These are phyloP conservation scores for Helenozyma baotianmanensis DNA, from an alignment of 805 yeast genomes.

Conservation along the genomic window DNA sequence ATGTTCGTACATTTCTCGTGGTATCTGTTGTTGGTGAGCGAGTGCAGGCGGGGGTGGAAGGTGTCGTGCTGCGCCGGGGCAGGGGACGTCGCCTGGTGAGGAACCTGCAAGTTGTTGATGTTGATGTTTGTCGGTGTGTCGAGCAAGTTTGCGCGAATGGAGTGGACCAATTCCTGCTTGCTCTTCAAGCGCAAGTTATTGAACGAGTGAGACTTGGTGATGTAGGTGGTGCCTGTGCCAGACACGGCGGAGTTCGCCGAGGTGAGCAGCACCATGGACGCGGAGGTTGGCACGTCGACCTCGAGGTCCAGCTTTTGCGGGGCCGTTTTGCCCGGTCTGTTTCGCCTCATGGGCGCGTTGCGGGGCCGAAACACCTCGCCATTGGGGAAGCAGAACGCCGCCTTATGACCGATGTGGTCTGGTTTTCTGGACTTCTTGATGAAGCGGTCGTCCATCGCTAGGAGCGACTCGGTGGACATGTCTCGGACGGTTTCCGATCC, in stretches of 20 bases:
- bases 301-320: slow-evolving; percentile 1
- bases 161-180: slow-evolving; percentile 19
- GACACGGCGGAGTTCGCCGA: background rate
- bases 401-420: slow-evolving; percentile 11
- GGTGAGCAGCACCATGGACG: slow-evolving; percentile 13
- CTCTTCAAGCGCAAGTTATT: slow-evolving; percentile 14
- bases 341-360: slow-evolving; percentile 34
- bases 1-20: slow-evolving; percentile 14
- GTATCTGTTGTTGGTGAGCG: slow-evolving; percentile 15
- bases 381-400: slow-evolving; percentile 43
- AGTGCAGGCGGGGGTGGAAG: slow-evolving; percentile 7
- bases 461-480: slow-evolving; percentile 36
- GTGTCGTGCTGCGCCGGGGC: background rate
- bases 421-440: slow-evolving; percentile 31
- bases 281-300: slow-evolving; percentile 3
- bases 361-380: slow-evolving; percentile 52
- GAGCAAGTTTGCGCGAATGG: slow-evolving; percentile 18
- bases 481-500: slow-evolving; percentile 4
- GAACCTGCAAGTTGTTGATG: slow-evolving; percentile 1
- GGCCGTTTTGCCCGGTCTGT: slow-evolving; percentile 31
- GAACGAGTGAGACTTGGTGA: slow-evolving; percentile 13
- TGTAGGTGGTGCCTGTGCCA: background rate
- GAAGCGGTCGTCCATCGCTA: slow-evolving; percentile 36
- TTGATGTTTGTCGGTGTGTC: slow-evolving; percentile 26
- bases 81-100: slow-evolving; percentile 1